Evolutionary conservation across 1,284 basidiomycete genomes (phyloP), one percentile per base, ranked within the genome.

Genomic region (Trichosporon asahii): DNA sequence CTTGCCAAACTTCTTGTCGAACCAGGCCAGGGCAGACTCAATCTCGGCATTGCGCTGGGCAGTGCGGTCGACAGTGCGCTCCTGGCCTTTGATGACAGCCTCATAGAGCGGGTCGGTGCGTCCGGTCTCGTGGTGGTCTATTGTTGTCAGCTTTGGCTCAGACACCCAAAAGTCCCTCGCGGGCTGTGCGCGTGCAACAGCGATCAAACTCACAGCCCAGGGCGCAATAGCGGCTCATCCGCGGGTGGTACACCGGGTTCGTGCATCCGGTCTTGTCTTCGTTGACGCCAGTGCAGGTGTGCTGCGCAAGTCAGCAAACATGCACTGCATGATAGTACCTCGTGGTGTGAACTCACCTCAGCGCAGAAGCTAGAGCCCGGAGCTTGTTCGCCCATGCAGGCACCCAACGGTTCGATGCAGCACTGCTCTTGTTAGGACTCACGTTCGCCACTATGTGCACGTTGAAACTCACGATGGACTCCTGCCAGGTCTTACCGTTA

Each of bases 41-140:
- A 57, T 31, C 33, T 61, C 35, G 1, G 33, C 23, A n/a, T 25
- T n/a, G 27, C 57, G 66, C 18, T 21, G n/a, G 11, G 21, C 18
- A 14, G 31, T 44, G 18, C 33, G 25, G 25, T 6, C 21, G 27
- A 25, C 8, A 3, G 57, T 21, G 25, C 44, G 60, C 40, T 49
- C 27, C 15, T 46, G 4, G 55, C 66, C 66, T 23, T 33, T 61
- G 27, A 61, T n/a, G 25, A 63, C 23, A 15, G 55, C 40, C 40
- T 21, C n/a, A 18, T 33, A 46, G 27, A 61, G 57, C 15, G 27
- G 57, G 27, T 61, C 57, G 57, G 57, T 21, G 23, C 27, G 66
- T 15, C 66, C 66, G n/a, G 57, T 40, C 35, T 67, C 66, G 12
- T 29, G 40, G 25, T 67, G 66, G 40, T 63, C 66, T 67, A 27